Conservation (phyloP, 2,329 filamentous ascomycete genomes). For the Monilinia fructigena region DNA sequence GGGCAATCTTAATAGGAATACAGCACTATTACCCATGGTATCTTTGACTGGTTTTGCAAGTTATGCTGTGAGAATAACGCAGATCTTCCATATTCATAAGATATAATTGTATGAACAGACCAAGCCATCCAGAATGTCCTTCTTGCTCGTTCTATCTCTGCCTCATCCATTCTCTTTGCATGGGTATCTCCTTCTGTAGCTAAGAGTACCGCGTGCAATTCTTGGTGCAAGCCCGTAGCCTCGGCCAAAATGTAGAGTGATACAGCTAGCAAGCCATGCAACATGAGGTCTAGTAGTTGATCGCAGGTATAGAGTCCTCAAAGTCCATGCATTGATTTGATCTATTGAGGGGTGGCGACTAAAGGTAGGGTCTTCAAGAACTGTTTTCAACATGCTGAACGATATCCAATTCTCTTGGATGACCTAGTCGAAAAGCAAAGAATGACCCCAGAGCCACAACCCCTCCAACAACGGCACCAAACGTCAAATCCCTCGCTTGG, state of each 20-base stretch:
- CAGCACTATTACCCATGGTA: neutral
- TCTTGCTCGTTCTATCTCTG: conserved; percentile 20
- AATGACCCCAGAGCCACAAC: conserved; percentile 41
- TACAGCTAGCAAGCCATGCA: conserved; percentile 36
- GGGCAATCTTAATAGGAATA: conserved; percentile 25
- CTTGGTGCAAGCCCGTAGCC: conserved; percentile 36
- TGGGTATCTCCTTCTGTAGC: conserved; percentile 14
- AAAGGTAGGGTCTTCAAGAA: conserved; percentile 30
- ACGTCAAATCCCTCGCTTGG: conserved; percentile 36
- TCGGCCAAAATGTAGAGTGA: conserved; percentile 38
- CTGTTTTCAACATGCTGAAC: conserved; percentile 31
- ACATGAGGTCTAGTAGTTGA: conserved; percentile 36
- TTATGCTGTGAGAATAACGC: conserved; percentile 27
- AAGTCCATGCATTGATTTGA: conserved; percentile 33
- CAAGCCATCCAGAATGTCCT: conserved; percentile 23
- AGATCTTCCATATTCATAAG: conserved; percentile 28
- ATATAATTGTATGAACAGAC: conserved; percentile 27
- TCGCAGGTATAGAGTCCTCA: conserved; percentile 36
- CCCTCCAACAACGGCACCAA: conserved; percentile 40
- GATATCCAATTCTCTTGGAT: conserved; percentile 36
- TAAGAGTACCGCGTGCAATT: conserved; percentile 26
- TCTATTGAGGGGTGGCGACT: conserved; percentile 27
- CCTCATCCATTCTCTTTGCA: conserved; percentile 19
- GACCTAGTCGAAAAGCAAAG: conserved; percentile 36
- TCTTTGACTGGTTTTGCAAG: conserved; percentile 24